Evolutionary conservation across 108 stramenopile genomes (phyloP), one percentile per base, ranked within the genome.

Genomic region (Poteriospumella lacustris): DNA sequence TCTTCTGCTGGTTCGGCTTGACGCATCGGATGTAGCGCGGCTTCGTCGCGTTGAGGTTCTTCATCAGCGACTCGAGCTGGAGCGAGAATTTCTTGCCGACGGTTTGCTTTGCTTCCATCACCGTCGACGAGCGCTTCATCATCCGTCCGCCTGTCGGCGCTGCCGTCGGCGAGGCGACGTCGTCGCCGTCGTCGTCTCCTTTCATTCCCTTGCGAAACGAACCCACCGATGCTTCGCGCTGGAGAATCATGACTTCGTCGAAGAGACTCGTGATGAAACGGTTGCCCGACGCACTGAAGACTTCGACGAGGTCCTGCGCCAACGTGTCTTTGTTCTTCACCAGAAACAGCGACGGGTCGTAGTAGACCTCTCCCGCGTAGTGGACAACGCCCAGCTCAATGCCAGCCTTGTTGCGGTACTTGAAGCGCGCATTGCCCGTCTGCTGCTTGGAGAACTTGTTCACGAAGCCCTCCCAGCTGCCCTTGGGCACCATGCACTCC

Each of bases 401-500:
- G 29, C n/a, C 44, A 9, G 41, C 39, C 44, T 68, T 78, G 9
- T 41, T 15, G 59, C 56, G 67, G 2, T 47, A 44, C 39, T 79
- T 70, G 69, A 42, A 28, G 2, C 29, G 1, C 1, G 44, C 34
- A 39, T 40, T 28, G 68, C 26, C 36, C 43, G 33, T 39, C 39
- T 77, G 52, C 1, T 81, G 56, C 43, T 56, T 58, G 15, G 44
- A 5, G 19, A 76, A 33, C 78, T 84, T 72, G 42, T 39, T 36
- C 15, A 78, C 28, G 42, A 84, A 84, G 0, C 58, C 59, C 34
- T 79, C 42, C 80, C 83, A 82, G 9, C 76, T 47, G 15, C 78
- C 79, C 85, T 87, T 29, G 91, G 93, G 39, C 78, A 87, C 69
- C 91, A 77, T 70, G 88, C 94, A 92, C 76, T 94, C 94, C 80